These are phyloP conservation scores for Wallacemonas sp. DNA, from an alignment of 208 protist genomes.

Conservation along the genomic window DNA sequence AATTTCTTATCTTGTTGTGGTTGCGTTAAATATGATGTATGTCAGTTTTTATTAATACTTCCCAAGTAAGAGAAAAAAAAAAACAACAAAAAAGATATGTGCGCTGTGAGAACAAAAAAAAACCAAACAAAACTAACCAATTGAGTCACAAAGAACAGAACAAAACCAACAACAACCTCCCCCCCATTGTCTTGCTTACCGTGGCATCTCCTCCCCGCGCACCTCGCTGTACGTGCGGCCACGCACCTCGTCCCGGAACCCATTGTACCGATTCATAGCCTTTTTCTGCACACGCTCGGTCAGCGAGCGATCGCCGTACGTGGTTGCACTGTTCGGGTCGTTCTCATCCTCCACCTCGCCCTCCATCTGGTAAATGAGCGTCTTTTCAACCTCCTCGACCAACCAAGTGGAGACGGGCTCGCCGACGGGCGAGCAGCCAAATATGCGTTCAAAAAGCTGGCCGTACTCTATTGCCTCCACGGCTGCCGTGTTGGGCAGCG, in stretches of 20 bases:
- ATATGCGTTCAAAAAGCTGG: constrained; percentile 64
- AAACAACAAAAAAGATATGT: no score
- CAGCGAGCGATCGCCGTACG: constrained; percentile 76
- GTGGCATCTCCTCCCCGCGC: constrained; percentile 63
- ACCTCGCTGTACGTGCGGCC: constrained; percentile 83
- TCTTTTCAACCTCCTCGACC: constrained; percentile 68
- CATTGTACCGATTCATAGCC: constrained; percentile 90
- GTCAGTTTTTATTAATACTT: no score
- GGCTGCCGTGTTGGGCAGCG: constrained; percentile 61
- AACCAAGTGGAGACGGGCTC: constrained; percentile 79
- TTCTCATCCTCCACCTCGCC: constrained; percentile 91
- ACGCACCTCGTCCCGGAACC: constrained; percentile 81
- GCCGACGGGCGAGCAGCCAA: constrained; percentile 59
- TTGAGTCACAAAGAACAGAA: constrained; percentile 11
- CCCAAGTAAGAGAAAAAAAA: no score
- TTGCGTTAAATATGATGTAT: no score
- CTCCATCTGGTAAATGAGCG: constrained; percentile 83
- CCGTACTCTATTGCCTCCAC: constrained; percentile 54
- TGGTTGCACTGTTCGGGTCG: constrained; percentile 87
- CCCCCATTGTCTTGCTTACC: constrained; percentile 26
- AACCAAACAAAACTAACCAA: constrained; percentile 20
- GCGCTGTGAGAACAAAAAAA: no score
- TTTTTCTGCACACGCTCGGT: constrained; percentile 88
- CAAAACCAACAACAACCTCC: constrained; percentile 9
- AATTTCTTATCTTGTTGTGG: no score